A percentile compares a stretch with the other conserved stretches of the same genome.
These are phyloP conservation scores for Fusarium incarnatum DNA, from an alignment of 2,329 filamentous ascomycete genomes.

Conservation along the genomic window DNA sequence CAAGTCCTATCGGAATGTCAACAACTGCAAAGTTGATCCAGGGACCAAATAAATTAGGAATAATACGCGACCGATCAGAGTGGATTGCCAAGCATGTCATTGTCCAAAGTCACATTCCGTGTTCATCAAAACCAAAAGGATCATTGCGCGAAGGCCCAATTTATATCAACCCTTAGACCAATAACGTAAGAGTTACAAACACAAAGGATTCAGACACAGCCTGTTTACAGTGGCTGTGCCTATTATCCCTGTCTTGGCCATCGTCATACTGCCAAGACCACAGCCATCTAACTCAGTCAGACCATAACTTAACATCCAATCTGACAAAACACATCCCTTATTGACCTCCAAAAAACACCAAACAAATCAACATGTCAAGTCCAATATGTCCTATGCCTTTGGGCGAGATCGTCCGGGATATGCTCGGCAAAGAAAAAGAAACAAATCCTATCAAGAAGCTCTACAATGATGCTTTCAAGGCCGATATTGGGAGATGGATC, in stretches of 20 bases:
- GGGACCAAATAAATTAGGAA: not conserved
- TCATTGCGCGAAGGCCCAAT: not conserved
- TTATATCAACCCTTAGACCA: not conserved
- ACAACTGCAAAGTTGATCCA: not conserved
- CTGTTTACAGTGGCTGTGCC: constrained; percentile 11
- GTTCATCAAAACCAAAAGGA: not conserved
- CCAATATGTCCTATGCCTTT: constrained; percentile 29
- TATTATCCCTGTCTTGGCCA: not conserved
- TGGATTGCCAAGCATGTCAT: not conserved
- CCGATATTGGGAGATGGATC: constrained; percentile 32
- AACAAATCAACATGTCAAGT: constrained; percentile 19
- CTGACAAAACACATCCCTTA: not conserved
- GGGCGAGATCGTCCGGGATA: constrained; percentile 25
- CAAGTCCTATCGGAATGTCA: not conserved
- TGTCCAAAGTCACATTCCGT: not conserved
- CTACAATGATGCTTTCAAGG: constrained; percentile 31
- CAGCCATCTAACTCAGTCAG: not conserved
- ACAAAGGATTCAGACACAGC: not conserved
- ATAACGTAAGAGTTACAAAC: not conserved
- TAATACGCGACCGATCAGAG: not conserved
- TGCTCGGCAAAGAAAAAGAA: constrained; percentile 24
- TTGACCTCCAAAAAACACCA: not conserved
- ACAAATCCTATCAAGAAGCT: constrained; percentile 31
- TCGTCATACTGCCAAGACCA: constrained; percentile 21
- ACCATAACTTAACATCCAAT: not conserved